Base-by-base conservation (phyloP, 2,329 filamentous ascomycete species). In the Botrytis tulipae region DNA sequence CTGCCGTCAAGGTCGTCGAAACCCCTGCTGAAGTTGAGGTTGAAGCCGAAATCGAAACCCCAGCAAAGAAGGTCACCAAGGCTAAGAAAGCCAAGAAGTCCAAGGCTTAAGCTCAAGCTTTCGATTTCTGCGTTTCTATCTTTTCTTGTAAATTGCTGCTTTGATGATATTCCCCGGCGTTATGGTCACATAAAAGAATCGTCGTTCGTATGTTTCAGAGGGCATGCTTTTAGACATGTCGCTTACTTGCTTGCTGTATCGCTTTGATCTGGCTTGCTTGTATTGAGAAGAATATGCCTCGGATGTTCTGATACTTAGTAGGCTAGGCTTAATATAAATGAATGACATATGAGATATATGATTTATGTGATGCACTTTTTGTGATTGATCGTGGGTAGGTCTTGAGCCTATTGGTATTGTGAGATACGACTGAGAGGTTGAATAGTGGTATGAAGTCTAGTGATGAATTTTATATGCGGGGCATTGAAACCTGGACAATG, bases 131-230 rank as follows among this genome's bases (percentile, higher is more conserved):
- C 46, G n/a, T 32, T 14, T 32, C 25, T 3, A 29, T 48, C 42
- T 66, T 48, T n/a, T 12, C 32, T 22, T 66, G 62, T 66, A 66
- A 66, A 48, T 66, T 66, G 18, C 29, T 40, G 37, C 35, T 62
- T 66, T 48, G 62, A 66, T 66, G 62, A 48, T 66, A 66, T 48
- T 66, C 62, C 62, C 62, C 44, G 62, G 62, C 22, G 62, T 66
- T 66, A n/a, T 66, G 62, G 62, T 65, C 62, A 46, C 62, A 65
- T 46, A 65, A 46, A 65, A 65, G 62, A 65, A 46, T 65, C 42
- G 29, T 63, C 61, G 61, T 63, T 63, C 40, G 40, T 63, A 63
- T 63, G 37, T 63, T 63, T 63, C 61, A 63, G 18, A 42, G 61
- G 61, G n/a, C 20, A 46, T 46, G n/a, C 37, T 65, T 65, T 35